These are phyloP conservation scores for Lecanicillium sp. DNA, from an alignment of 2,329 filamentous ascomycete species.

Conservation along the genomic window DNA sequence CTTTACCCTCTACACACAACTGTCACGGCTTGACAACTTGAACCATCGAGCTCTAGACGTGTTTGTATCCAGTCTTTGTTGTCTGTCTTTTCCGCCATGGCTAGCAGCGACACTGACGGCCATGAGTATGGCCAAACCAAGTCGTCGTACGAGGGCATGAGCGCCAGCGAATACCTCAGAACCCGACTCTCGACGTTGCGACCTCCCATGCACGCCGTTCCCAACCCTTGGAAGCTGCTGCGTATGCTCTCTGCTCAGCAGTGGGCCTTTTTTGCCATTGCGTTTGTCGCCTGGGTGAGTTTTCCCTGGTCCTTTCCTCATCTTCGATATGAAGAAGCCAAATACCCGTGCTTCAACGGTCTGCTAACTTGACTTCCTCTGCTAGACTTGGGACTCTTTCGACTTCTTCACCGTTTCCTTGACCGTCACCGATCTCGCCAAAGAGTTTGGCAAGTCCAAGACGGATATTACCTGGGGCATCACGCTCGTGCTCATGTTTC, in stretches of 20 bases:
- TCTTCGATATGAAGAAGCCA: not conserved
- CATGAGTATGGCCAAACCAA: conserved; percentile 19
- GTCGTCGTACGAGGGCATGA: conserved; percentile 41
- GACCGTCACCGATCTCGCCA: conserved; percentile 44
- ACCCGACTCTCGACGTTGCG: conserved; percentile 48
- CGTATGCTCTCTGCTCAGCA: conserved; percentile 39
- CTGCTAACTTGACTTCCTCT: too few species aligned
- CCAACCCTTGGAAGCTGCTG: conserved; percentile 43
- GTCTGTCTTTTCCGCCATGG: too few species aligned
- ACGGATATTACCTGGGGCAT: conserved; percentile 58
- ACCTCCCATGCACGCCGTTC: conserved; percentile 45
- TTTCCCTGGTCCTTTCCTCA: not conserved
- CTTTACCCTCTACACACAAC: not conserved
- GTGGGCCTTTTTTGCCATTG: conserved; percentile 47
- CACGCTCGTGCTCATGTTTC: conserved; percentile 54
- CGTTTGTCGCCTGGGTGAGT: conserved; percentile 48
- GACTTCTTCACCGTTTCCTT: conserved; percentile 60
- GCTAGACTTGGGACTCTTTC: conserved; percentile 53
- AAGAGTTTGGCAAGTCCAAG: conserved; percentile 43
- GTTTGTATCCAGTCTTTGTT: too few species aligned
- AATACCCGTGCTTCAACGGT: not conserved
- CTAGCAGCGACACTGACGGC: conserved; percentile 13
- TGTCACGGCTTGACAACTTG: too few species aligned
- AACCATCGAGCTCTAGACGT: too few species aligned
- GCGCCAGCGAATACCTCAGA: conserved; percentile 33